Base-by-base conservation (phyloP, 2,329 filamentous ascomycete species). In the Penicillium sp. region DNA sequence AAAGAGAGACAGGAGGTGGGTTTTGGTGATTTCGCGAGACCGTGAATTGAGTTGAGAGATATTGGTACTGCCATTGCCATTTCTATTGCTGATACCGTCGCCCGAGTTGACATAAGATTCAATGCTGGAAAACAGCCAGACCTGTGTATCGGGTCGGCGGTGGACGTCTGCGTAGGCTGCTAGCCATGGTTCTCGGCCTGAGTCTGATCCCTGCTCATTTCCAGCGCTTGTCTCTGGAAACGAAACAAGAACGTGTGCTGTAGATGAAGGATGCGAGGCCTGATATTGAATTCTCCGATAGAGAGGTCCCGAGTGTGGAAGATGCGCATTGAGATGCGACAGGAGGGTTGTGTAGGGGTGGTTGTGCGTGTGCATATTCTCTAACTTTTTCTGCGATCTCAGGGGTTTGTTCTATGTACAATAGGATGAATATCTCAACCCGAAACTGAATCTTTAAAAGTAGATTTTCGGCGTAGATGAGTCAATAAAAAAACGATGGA, bases 81-180 rank as follows among this genome's bases (percentile, higher is more conserved):
- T 21, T 21, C 21, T 29, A 21, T 21, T 29, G 19, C 21, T 29
- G 47, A 6, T 15, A 7, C 23, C 15, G 47, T 3, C 26, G 21
- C 13, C 11, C 31, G 31, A 38, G 13, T 38, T 15, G 9, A 38
- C 59, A 38, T 21, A 56, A 11, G 53, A 56, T 65, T 81, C 79
- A 4, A 79, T 72, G 58, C 74, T 79, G 26, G 76, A 79, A 60
- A 78, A 82, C 19, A 78, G 30, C 68, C 75, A 71, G 21, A 78
- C 69, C 61, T 81, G 79, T n/a, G 78, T 81, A 58, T 79, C 75
- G 13, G 73, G 74, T 30, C 76, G 71, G 19, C 69, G 65, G 56
- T 70, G 70, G 5, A 81, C 69, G 70, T 82, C 78, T 52, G 80
- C 75, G 54, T 75, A 71, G 7, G 76, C 78, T 56, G 72, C 75